Evolutionary conservation across 176 grass and related monocot genomes (phyloP), one percentile per base, ranked within the genome.

Genomic region (Lolium multiflorum): DNA sequence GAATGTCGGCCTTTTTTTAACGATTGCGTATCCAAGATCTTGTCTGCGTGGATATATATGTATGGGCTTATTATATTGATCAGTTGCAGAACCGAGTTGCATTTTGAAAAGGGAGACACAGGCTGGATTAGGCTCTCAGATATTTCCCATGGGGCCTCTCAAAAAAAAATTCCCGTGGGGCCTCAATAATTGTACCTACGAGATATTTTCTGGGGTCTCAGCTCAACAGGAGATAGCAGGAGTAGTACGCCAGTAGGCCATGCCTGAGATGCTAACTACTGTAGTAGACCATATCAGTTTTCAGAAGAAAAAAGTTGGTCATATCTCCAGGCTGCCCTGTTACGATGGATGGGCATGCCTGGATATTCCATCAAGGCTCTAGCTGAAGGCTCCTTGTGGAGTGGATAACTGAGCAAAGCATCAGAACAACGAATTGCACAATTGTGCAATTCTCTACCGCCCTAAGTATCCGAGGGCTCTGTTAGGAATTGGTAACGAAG

Each of bases 151-250:
- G 1, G 76, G 6, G 3, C n/a, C 31, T 63, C 81, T n/a, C n/a
- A n/a, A n/a, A n/a, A n/a, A n/a, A n/a, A n/a, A n/a, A n/a, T n/a
- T n/a, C n/a, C 61, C 5, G 69, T 18, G 1, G 76, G 6, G 3
- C n/a, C 31, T 63, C 81, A 76, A 88, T 84, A 81, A 91, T 88
- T 91, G 81, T 84, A 74, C 85, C 18, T 75, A 7, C 4, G 1
- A 76, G 47, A 76, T 76, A 54, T 76, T 75, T 75, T 5, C 20
- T 14, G 10, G 4, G 44, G 22, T 11, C 37, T 28, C 49, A 15
- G 6, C 2, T 67, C 71, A 74, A 74, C 71, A 74, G 44, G 70
- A 73, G 70, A 72, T 71, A 20, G 37, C 0, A 35, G 5, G 12
- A 38, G 41, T 39, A 18, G 35, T 46, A 24, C n/a, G 21, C 11